A percentile compares a stretch with the other conserved stretches of the same genome.
Evolutionary conservation across 345 rosid genomes (phyloP).

Genomic region (Mangifera indica): DNA sequence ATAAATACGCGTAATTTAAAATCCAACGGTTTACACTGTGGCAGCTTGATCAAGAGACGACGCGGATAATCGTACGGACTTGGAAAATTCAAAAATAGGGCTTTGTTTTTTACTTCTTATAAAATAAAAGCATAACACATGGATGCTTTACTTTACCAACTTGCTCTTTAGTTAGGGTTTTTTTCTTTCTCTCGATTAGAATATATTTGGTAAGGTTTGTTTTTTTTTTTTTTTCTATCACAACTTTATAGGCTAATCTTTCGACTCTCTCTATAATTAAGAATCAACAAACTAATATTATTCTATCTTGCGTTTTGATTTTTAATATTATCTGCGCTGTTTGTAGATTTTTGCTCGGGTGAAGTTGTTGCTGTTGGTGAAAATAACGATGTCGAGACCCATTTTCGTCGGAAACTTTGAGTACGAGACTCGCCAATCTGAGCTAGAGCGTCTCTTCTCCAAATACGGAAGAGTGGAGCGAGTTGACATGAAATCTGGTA

Average conservation of each 20-base stretch:
- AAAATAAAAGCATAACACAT: background rate
- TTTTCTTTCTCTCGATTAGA: background rate
- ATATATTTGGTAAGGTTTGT: background rate
- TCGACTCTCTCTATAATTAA: background rate
- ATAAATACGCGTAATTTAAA: background rate
- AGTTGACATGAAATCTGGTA: slow-evolving; percentile 93
- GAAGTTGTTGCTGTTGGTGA: slow-evolving; percentile 7
- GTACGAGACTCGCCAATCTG: slow-evolving; percentile 79
- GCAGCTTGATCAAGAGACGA: background rate
- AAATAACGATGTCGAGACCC: slow-evolving; percentile 47
- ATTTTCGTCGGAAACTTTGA: slow-evolving; percentile 78
- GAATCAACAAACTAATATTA: background rate
- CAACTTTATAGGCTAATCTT: background rate
- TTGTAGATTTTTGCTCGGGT: slow-evolving; percentile 2
- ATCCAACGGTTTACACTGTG: slow-evolving; percentile 10
- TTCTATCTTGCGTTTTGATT: background rate
- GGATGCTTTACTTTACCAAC: accelerated
- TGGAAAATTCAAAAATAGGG: background rate
- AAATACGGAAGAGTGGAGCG: slow-evolving; percentile 82
- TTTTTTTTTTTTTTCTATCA: background rate
- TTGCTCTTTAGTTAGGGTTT: slow-evolving; percentile 8
- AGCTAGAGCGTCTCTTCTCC: slow-evolving; percentile 67
- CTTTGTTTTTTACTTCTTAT: background rate
- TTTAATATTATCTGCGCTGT: background rate
- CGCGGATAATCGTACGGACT: slow-evolving; percentile 9